phyloP scores from a whole-genome alignment of 1,284 basidiomycete genomes.

The Volvariella surrecta region DNA sequence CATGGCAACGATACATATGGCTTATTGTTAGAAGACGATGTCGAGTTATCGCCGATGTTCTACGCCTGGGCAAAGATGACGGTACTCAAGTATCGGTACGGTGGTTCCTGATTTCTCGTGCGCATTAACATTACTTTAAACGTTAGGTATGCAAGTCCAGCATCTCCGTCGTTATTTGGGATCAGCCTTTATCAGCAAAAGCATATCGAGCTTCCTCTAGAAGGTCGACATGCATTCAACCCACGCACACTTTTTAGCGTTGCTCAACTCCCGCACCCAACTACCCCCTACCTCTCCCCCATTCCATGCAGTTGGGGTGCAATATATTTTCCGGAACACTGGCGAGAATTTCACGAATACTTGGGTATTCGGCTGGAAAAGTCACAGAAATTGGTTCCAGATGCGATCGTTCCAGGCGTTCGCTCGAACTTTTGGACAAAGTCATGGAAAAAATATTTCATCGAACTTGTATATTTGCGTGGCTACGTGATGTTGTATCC shows the following conservation, averaged over 20 bases:
- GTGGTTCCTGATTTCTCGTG: not conserved
- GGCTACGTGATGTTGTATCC: constrained; percentile 85
- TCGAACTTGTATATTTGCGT: constrained; percentile 71
- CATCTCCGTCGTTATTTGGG: constrained; percentile 51
- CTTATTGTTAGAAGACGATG: constrained; percentile 74
- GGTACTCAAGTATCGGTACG: constrained; percentile 63
- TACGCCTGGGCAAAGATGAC: constrained; percentile 79
- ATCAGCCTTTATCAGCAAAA: constrained; percentile 82
- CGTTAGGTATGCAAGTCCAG: constrained; percentile 37
- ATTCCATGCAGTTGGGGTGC: constrained; percentile 90
- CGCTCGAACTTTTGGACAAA: constrained; percentile 73
- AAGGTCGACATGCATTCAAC: constrained; percentile 62
- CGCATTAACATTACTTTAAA: constrained; percentile 17
- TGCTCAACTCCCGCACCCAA: constrained; percentile 28
- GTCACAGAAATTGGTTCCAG: constrained; percentile 29
- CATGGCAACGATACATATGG: constrained; percentile 65
- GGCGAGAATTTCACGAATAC: constrained; percentile 77
- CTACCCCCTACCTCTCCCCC: constrained; percentile 72
- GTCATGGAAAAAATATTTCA: constrained; percentile 85
- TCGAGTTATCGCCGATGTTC: constrained; percentile 75
- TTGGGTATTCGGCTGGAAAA: constrained; percentile 58
- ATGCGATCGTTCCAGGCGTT: constrained; percentile 55
- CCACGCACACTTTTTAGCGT: constrained; percentile 47
- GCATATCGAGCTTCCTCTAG: constrained; percentile 60
- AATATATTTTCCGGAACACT: constrained; percentile 78